phyloP scores from a whole-genome alignment of 2,329 filamentous ascomycete genomes.

The Hypoxylon sp. region DNA sequence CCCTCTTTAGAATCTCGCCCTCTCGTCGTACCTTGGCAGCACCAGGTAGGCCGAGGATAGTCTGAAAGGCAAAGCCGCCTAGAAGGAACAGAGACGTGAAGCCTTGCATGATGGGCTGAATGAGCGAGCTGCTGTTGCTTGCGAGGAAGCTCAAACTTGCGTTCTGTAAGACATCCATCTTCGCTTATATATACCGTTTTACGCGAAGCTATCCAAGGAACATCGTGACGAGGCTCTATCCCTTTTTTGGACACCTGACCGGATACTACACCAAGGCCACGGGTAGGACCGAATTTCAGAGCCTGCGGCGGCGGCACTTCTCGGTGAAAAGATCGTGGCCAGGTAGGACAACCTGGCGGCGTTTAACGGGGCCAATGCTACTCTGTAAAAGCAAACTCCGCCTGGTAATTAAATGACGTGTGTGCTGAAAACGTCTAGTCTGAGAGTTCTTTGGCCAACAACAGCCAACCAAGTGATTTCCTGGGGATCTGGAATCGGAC shows the following conservation, averaged over 20 bases:
- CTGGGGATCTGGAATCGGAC: conserved; percentile 46
- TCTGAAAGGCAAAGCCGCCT: conserved; percentile 67
- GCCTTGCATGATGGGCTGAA: conserved; percentile 65
- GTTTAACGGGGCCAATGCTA: conserved; percentile 34
- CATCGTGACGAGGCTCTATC: conserved; percentile 39
- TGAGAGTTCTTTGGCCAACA: conserved; percentile 16
- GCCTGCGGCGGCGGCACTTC: conserved; percentile 38
- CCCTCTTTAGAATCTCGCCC: conserved; percentile 60
- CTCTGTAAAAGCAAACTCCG: conserved; percentile 23
- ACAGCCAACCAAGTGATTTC: conserved; percentile 33
- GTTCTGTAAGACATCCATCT: conserved; percentile 49
- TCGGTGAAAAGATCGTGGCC: conserved; percentile 32
- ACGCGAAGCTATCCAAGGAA: conserved; percentile 39
- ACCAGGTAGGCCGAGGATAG: conserved; percentile 64
- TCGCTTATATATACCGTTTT: conserved; percentile 44
- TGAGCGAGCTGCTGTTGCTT: conserved; percentile 49
- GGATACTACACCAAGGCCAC: conserved; percentile 28
- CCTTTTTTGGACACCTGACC: conserved; percentile 42
- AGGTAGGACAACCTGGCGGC: conserved; percentile 22
- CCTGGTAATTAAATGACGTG: conserved; percentile 33
- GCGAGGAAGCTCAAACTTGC: conserved; percentile 40
- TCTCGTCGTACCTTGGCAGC: conserved; percentile 53
- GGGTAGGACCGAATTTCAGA: conserved; percentile 47
- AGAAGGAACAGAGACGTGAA: conserved; percentile 66
- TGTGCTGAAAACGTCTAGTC: conserved; percentile 24